Base-by-base conservation (phyloP, 2,329 filamentous ascomycete species). In the Emydomyces testavorans region DNA sequence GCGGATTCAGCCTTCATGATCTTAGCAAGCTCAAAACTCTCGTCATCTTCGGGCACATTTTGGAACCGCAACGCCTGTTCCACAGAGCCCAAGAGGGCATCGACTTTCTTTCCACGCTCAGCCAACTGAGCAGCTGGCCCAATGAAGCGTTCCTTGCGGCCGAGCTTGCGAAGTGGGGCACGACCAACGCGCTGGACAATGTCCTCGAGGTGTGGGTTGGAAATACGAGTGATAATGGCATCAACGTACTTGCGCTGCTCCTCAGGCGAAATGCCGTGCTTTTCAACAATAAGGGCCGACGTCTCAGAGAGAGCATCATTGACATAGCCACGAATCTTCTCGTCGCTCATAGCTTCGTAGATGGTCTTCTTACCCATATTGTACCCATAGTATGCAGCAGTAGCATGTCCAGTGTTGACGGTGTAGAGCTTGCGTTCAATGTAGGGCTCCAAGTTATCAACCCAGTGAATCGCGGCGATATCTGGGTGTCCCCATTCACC, bases 391-490 rank as follows among this genome's bases (percentile, higher is more conserved):
- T 96, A 96, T 51, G 92, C 90, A 16, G 89, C 89, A 6, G 90
- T 94, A 51, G 92, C 92, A 65, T 98, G 92, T 48, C 88, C 85
- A 18, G 92, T 98, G 78, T 98, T 98, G 77, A 98, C 90, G 18
- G 92, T 98, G 76, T 89, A 98, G 55, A 98, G 82, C 78, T 98
- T 98, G 68, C 92, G 89, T 80, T 98, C 92, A 61, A 98, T 96
- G 73, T 90, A 98, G 50, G 92, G 92, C 63, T 82, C 77, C 24
- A 98, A 79, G 70, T 96, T 77, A 55, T 87, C 80, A 51, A 96
- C 92, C 80, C 86, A 95, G 71, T 94, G 85, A 64, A 96, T 82
- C 51, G 89, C 90, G 56, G 92, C 69, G 61, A 98, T 90, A 15
- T 78, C 69, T 4, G 88, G 89, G 57, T 78, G 76, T 46, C 75